Percentiles rank a stretch among this genome's conserved stretches.
Conservation (phyloP, 2,329 filamentous ascomycete species). For the Acephala macrosclerotiorum region DNA sequence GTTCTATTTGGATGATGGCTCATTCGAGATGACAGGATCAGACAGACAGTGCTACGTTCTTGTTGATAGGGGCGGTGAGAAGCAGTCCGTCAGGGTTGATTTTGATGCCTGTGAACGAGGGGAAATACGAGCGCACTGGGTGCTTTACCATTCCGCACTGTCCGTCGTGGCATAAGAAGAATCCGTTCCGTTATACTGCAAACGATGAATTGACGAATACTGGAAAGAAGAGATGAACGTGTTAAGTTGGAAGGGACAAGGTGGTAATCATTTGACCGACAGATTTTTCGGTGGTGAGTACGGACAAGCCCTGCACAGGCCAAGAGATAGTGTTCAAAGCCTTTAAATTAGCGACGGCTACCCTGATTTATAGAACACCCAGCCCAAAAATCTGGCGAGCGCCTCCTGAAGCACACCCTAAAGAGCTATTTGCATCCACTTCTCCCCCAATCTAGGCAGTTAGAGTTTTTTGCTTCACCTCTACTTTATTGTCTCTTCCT, state of each 20-base stretch:
- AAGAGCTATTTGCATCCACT: too few relatives aligned
- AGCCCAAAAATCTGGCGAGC: too few relatives aligned
- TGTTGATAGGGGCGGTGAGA: not conserved
- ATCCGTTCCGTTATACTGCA: not conserved
- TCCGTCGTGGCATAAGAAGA: not conserved
- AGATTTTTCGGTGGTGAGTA: not conserved
- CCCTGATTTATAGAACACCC: too few relatives aligned
- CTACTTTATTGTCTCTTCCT: too few relatives aligned
- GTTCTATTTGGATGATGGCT: not conserved
- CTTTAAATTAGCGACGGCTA: too few relatives aligned
- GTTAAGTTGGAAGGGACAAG: not conserved
- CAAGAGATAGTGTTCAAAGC: too few relatives aligned
- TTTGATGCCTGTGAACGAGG: not conserved
- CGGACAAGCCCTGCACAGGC: too few relatives aligned
- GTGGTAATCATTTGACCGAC: not conserved
- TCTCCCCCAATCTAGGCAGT: too few relatives aligned
- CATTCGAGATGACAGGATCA: not conserved
- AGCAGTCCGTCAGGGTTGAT: not conserved
- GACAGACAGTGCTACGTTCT: not conserved
- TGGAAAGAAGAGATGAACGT: not conserved
- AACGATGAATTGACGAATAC: not conserved
- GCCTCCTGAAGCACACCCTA: too few relatives aligned
- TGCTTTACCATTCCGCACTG: not conserved
- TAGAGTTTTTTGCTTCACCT: too few relatives aligned
- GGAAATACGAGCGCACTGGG: not conserved